Percentiles rank a stretch among this genome's conserved stretches.
Evolutionary conservation across 2,329 filamentous ascomycete genomes (phyloP).

Genomic region (Dactylellina haptotyla): DNA sequence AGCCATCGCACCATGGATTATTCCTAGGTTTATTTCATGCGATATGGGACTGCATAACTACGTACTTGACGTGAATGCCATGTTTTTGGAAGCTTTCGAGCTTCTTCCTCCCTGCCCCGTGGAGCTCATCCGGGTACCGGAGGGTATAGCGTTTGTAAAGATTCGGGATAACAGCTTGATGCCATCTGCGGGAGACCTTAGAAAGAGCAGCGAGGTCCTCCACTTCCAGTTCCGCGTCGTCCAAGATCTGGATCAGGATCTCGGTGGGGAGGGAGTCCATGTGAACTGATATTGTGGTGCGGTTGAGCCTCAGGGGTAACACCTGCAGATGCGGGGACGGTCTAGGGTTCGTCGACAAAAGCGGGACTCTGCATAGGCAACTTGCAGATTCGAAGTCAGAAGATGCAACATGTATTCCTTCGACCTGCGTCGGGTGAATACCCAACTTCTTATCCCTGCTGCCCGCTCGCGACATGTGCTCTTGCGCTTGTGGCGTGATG

Average conservation of each 20-base stretch:
- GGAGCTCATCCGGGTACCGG: conserved; percentile 9
- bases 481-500: neutral
- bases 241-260: conserved; percentile 34
- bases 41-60: neutral
- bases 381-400: too few species aligned
- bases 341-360: too few species aligned
- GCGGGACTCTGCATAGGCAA: too few species aligned
- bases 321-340: too few species aligned
- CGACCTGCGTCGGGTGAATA: too few species aligned
- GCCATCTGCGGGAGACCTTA: conserved; percentile 35
- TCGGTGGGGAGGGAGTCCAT: conserved; percentile 41
- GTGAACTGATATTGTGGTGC: neutral
- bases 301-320: neutral
- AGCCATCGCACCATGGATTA: too few species aligned
- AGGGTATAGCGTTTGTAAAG: conserved; percentile 40
- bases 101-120: conserved; percentile 1
- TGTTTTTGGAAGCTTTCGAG: conserved; percentile 46
- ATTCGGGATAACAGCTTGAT: conserved; percentile 21
- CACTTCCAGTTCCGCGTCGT: conserved; percentile 12
- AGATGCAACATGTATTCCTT: too few species aligned
- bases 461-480: too few species aligned
- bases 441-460: too few species aligned
- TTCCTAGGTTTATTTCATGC: neutral
- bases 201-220: conserved; percentile 28
- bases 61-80: conserved; percentile 29